Evolutionary conservation across 495 filamentous ascomycete genomes (phyloP), one percentile per base, ranked within the genome.

Genomic region (Penicillium dipodomyicola): DNA sequence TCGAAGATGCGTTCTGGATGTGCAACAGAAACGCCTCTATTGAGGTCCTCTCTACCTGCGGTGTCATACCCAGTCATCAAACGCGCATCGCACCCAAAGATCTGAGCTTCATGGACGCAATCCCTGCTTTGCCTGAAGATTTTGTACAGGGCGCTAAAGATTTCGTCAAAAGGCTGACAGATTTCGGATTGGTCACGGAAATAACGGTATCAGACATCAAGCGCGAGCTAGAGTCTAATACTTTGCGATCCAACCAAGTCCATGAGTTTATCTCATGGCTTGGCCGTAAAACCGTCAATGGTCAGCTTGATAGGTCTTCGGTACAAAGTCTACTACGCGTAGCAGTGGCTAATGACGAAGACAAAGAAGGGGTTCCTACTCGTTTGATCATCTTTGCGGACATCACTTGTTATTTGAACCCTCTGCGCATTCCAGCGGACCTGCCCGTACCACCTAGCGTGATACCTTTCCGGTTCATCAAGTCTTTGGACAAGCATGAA

Each of bases 1-100:
- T 97, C 54, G 90, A 96, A 69, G 88, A 95, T 69, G 89, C 89
- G 1, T 99, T 97, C 66, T 99, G 94, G 94, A 92, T 83, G 56
- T 90, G 89, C 49, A 91, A 88, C 66, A 89, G 85, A 60, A 84
- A 85, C 35, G 80, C 85, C 1, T 86, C 83, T 1, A 92, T 97
- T 57, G 92, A 96, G 61, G 80, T 97, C 4, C 82, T 94, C 54
- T 96, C 91, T 12, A 94, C 90, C 6, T 82, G 85, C 52, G 95
- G 95, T 45, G 85, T 99, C 2, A 78, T 95, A 39, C 81, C 85
- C 33, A 91, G 87, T 22, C 82, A 85, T 19, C 76, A 87, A 45
- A 90, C 96, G 49, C 87, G 95, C 15, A 77, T 91, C 54, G 87
- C 87, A 9, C 87, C 87, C 7, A 86, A 91, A 52, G 90, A 95